Evolutionary conservation across 257 asterid species (phyloP).

Genomic region (Nicotiana tabacum): DNA sequence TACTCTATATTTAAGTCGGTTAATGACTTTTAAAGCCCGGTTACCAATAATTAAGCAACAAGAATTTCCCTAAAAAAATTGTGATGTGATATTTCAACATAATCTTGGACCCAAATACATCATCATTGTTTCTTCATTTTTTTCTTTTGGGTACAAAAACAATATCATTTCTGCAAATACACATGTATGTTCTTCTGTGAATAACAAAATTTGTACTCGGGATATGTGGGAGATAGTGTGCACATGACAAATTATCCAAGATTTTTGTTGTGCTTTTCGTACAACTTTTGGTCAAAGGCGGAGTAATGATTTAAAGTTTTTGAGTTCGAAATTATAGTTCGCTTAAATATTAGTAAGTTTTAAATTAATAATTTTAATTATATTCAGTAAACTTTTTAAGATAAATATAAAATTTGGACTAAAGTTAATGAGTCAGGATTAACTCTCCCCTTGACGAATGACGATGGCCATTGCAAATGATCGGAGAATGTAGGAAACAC

Average conservation of each 20-base stretch:
- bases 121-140: neutral
- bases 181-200: neutral
- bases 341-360: no score
- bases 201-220: neutral
- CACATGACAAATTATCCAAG: neutral
- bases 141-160: neutral
- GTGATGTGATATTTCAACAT: neutral
- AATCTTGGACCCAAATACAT: neutral
- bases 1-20: no score
- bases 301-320: no score
- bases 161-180: neutral
- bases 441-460: neutral
- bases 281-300: no score
- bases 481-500: slow-evolving; percentile 40
- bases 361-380: no score
- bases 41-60: neutral
- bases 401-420: neutral
- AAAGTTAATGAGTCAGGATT: neutral
- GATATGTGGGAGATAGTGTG: neutral
- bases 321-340: neutral
- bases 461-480: slow-evolving; percentile 15
- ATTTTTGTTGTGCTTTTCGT: neutral
- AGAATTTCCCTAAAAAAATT: neutral
- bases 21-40: neutral
- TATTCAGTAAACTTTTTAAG: no score